phyloP scores from a whole-genome alignment of 805 yeast species.

The Millerozyma acaciae region DNA sequence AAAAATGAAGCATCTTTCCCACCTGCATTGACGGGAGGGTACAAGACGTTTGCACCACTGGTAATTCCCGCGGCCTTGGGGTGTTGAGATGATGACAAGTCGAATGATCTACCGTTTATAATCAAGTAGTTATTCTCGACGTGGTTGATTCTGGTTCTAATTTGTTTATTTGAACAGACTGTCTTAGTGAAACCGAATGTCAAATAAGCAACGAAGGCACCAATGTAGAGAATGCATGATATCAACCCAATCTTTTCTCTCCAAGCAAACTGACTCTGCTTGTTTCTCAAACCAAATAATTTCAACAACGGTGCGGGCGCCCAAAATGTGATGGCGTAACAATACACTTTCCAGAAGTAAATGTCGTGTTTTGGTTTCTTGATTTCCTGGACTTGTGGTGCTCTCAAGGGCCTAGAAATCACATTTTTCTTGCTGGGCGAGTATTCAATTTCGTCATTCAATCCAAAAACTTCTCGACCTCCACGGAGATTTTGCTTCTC shows the following conservation, averaged over 20 bases:
- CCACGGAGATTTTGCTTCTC: constrained; percentile 13
- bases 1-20: constrained; percentile 80
- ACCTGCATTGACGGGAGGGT: constrained; percentile 85
- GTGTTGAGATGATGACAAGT: constrained; percentile 65
- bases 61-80: constrained; percentile 80
- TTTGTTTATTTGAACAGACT: constrained; percentile 52
- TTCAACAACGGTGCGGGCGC: constrained; percentile 74
- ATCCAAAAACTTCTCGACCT: constrained; percentile 54
- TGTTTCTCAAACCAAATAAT: constrained; percentile 72
- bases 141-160: constrained; percentile 58
- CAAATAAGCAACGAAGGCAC: constrained; percentile 75
- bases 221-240: constrained; percentile 67
- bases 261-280: constrained; percentile 92
- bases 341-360: constrained; percentile 76
- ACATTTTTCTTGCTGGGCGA: constrained; percentile 25
- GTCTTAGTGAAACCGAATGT: constrained; percentile 89
- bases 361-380: constrained; percentile 20
- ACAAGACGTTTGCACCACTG: constrained; percentile 66
- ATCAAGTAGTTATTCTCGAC: constrained; percentile 60
- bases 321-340: constrained; percentile 83
- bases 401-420: constrained; percentile 14
- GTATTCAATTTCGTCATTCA: constrained; percentile 53
- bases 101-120: constrained; percentile 79
- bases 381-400: constrained; percentile 6
- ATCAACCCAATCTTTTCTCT: constrained; percentile 89